Conservation (phyloP, 2,329 filamentous ascomycete genomes). For the Curvularia lunata region DNA sequence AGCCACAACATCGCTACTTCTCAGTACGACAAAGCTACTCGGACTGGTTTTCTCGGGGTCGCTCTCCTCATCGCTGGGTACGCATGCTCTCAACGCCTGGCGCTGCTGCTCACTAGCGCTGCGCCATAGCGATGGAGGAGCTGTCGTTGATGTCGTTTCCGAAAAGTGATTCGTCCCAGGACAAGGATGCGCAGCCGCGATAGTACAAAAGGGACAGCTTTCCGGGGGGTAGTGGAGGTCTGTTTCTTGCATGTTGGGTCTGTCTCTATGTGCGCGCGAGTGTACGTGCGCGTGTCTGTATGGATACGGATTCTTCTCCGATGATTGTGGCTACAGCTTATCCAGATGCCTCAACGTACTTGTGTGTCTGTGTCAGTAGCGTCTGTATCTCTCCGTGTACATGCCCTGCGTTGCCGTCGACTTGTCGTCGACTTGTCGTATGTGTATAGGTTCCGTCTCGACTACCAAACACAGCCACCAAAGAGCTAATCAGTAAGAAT, state of each 20-base stretch:
- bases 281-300: not conserved
- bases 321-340: too few species aligned
- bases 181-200: conserved; percentile 58
- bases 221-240: conserved; percentile 51
- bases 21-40: conserved; percentile 70
- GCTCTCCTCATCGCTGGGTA: conserved; percentile 37
- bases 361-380: too few species aligned
- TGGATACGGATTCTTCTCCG: not conserved
- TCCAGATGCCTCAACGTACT: too few species aligned
- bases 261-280: not conserved
- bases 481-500: too few species aligned
- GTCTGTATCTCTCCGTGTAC: too few species aligned
- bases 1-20: conserved; percentile 77
- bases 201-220: conserved; percentile 65
- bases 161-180: not conserved
- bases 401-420: too few species aligned
- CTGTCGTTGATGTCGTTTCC: not conserved
- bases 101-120: conserved; percentile 13
- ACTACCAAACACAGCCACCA: too few species aligned
- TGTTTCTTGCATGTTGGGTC: conserved; percentile 33
- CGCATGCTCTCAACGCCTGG: conserved; percentile 24
- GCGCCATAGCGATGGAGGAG: conserved; percentile 4
- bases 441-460: too few species aligned
- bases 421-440: too few species aligned
- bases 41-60: conserved; percentile 43